Percentiles rank a stretch among this genome's conserved stretches.
phyloP scores from a whole-genome alignment of 106 monocot species.

The Vanilla planifolia region DNA sequence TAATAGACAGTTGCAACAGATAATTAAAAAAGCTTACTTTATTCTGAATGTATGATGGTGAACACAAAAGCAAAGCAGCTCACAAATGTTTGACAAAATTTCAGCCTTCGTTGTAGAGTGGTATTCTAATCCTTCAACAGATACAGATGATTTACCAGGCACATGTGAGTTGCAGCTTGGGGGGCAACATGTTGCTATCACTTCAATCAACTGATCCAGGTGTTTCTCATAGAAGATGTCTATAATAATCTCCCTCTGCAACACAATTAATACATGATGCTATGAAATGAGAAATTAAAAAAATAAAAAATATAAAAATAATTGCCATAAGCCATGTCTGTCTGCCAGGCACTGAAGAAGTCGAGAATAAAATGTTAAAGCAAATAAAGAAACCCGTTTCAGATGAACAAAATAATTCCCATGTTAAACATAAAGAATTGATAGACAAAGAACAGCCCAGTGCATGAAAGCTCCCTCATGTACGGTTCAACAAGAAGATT shows the following conservation, averaged over 20 bases:
- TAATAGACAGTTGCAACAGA: background rate
- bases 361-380: too few relatives aligned
- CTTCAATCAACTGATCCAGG: conserved; percentile 73
- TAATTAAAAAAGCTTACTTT: conserved; percentile 52
- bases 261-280: background rate
- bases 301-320: background rate
- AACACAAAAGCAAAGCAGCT: conserved; percentile 88
- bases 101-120: conserved; percentile 53
- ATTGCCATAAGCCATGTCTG: too few relatives aligned
- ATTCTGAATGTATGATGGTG: conserved; percentile 90
- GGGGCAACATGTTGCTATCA: conserved; percentile 71
- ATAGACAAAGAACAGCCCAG: too few relatives aligned
- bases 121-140: conserved; percentile 21
- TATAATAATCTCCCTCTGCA: conserved; percentile 77
- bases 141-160: conserved; percentile 11
- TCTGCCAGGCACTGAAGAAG: too few relatives aligned
- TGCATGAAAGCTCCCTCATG: too few relatives aligned
- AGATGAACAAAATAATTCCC: too few relatives aligned
- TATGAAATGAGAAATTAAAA: background rate
- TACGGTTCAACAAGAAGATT: too few relatives aligned
- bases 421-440: too few relatives aligned
- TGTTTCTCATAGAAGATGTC: conserved; percentile 93
- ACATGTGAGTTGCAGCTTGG: conserved; percentile 24
- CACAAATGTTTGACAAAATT: conserved; percentile 92
- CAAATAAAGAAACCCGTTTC: too few relatives aligned